Base-by-base conservation (phyloP, 257 asterid species). In the Solanum rostratum region DNA sequence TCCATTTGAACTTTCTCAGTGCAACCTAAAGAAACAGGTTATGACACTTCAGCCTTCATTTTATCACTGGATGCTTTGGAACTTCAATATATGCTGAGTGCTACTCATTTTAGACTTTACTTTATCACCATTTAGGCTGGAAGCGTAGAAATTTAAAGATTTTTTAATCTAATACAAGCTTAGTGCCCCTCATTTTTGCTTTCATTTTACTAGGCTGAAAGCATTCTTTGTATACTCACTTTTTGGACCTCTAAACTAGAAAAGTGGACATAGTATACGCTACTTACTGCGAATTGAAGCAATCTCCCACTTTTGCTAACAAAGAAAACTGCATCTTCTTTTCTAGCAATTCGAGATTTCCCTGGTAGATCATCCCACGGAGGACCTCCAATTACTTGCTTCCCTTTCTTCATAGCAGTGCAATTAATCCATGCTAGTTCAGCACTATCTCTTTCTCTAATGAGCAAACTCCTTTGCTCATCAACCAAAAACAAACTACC, bases 1-100 rank as follows among this genome's bases (percentile, higher is more conserved):
- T 95, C 99, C 99, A 95, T 90, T 92, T 94, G 96, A 88, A 96
- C 91, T 92, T 94, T 85, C 92, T 92, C 84, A 89, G 59, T 18
- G 95, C 96, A 60, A 96, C 97, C 99, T 95, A 86, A 86, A 82
- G 88, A 14, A 66, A 84, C 20, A 53, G 54, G 13, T 18, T 18
- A 16, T 50, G 43, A 15, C 24, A 16, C 45, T 50, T 76, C 49
- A 76, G 82, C 62, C 9, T 49, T 76, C 63, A 2, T 76, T 15
- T 50, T 76, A 76, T 76, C 82, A 76, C 43, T 46, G 3, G 14
- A 74, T 22, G 22, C 39, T 24, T 22, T 13, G 57, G 14, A 73
- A 46, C n/a, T n/a, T n/a, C n/a, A n/a, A n/a, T n/a, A n/a, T n/a
- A n/a, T n/a, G 16, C 57, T 45, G 22, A 73, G 7, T 3, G 39